phyloP scores from a whole-genome alignment of 441 rosid species.

The Codiaeum variegatum region DNA sequence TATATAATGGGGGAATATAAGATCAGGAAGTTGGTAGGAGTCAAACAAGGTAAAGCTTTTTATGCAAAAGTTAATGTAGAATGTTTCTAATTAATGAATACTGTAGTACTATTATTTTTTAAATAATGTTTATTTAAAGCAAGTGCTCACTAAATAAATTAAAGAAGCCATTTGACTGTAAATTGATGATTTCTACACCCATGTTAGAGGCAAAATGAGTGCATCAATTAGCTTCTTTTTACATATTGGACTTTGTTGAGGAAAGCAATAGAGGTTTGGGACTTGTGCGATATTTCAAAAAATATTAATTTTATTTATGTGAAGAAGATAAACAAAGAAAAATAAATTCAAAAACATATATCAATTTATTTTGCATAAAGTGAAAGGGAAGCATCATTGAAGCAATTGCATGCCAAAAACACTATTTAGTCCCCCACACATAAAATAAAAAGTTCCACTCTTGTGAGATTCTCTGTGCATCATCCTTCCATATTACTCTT shows the following conservation, averaged over 20 bases:
- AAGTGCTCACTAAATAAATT: neutral
- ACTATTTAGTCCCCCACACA: neutral
- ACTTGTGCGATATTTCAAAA: neutral
- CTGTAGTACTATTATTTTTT: neutral
- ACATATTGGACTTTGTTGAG: neutral
- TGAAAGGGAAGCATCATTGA: neutral
- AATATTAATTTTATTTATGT: neutral
- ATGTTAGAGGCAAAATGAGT: slow-evolving; percentile 14
- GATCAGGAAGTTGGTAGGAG: neutral
- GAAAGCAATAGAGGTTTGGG: neutral
- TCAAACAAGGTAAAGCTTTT: neutral
- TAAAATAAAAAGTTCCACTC: neutral
- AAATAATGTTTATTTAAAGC: neutral
- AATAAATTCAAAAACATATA: neutral
- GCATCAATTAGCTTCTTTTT: slow-evolving; percentile 9
- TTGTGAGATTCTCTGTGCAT: neutral
- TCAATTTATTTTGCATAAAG: neutral
- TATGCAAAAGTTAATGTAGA: neutral
- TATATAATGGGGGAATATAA: neutral
- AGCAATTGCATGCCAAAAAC: slow-evolving; percentile 3
- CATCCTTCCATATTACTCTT: neutral
- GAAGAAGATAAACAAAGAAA: neutral
- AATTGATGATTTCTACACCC: neutral
- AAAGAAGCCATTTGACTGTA: neutral
- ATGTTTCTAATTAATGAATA: neutral